Conservation (phyloP, 768 basidiomycete genomes). For the Hypsizygus marmoreus region DNA sequence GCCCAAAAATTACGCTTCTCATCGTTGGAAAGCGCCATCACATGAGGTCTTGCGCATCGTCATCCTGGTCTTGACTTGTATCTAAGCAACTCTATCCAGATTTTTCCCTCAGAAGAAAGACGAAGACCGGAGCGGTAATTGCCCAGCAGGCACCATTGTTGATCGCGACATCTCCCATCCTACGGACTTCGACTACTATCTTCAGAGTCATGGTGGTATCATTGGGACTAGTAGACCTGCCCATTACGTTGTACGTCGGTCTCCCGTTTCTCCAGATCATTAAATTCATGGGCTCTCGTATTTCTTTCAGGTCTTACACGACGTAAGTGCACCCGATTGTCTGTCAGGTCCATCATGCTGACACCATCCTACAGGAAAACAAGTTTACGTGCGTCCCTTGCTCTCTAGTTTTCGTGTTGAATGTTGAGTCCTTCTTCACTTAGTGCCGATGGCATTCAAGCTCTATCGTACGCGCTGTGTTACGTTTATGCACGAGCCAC, state of each 20-base stretch:
- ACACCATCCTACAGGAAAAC: conserved; percentile 53
- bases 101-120: conserved; percentile 38
- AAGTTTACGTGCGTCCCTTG: conserved; percentile 57
- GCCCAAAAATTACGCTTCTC: conserved; percentile 71
- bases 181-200: conserved; percentile 75
- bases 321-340: conserved; percentile 31
- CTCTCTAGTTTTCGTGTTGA: too few species aligned
- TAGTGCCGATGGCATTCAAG: conserved; percentile 70
- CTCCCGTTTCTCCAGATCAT: background rate
- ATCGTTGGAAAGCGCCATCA: conserved; percentile 82
- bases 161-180: conserved; percentile 72
- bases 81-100: too few species aligned
- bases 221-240: conserved; percentile 67
- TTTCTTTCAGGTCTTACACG: conserved; percentile 37
- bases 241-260: conserved; percentile 45
- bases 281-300: background rate
- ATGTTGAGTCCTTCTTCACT: background rate
- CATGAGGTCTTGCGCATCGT: conserved; percentile 36
- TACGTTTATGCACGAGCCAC: conserved; percentile 83
- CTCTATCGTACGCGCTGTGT: conserved; percentile 70
- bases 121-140: conserved; percentile 71
- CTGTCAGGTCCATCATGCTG: background rate
- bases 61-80: conserved; percentile 2
- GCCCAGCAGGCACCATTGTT: conserved; percentile 76
- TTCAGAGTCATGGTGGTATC: conserved; percentile 76